Base-by-base conservation (phyloP, 495 filamentous ascomycete genomes). In the Neurospora tetrasperma region DNA sequence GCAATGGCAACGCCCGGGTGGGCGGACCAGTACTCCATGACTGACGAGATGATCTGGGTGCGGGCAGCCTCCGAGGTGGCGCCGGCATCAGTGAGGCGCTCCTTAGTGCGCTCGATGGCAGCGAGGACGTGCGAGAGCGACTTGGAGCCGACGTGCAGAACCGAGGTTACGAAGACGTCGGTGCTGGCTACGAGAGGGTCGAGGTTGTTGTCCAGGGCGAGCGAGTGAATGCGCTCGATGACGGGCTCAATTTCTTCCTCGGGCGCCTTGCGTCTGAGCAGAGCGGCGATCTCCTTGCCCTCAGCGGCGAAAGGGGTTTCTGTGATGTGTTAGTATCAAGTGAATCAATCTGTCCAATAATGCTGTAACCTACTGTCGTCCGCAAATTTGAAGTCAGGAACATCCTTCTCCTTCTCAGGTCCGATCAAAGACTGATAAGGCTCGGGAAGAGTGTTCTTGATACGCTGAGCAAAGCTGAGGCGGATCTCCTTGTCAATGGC, bases 401-500 rank as follows among this genome's bases (percentile, higher is more conserved):
- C 91, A 74, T 99, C 96, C 75, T 96, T 92, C 81, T 98, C 96
- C 80, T 97, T 96, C 74, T 89, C 91, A 73, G 92, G 89, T 0
- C 91, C 85, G 75, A 99, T 97, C 70, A 98, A 85, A 6, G 85
- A 83, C 76, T 94, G 90, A 76, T 96, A 97, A 11, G 91, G 90
- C 69, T 93, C 90, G 9, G 94, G 96, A 23, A 99, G 86, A 44
- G 96, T 98, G 62, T 93, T 93, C 82, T 94, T 93, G 80, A 99
- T 97, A 40, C 96, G 92, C 78, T 96, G 94, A 0, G 96, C 94
- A 81, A 99, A 99, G 78, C 93, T 97, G 42, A 98, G 86, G 23
- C 96, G 90, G 72, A 98, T 97, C 81, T 99, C 96, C 84, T 98
- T 98, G 81, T 99, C 96, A 68, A 99, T 83, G 11, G 93, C 89